Base-by-base conservation (phyloP, 2,329 filamentous ascomycete species). In the Colletotrichum shisoi region DNA sequence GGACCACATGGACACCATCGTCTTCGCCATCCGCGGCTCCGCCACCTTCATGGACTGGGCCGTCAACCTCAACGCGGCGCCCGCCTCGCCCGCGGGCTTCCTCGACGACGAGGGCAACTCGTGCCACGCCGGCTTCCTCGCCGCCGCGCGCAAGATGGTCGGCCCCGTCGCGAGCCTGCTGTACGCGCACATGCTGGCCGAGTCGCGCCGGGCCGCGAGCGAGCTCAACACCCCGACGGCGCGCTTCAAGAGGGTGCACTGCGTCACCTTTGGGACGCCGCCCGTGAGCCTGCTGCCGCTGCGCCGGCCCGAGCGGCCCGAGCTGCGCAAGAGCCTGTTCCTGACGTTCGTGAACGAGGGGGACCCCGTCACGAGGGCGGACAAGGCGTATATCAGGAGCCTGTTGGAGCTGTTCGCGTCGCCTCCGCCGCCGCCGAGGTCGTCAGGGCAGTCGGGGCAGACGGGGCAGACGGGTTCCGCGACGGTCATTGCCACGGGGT, bases 21-120 rank as follows among this genome's bases (percentile, higher is more conserved):
- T 96, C 12, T 91, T 96, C 73, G 92, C 93, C 15, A 91, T 96
- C 69, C 87, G 93, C 21, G 93, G 93, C 21, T 93, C 89, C 0
- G 87, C 92, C 27, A 91, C 87, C 7, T 91, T 95, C 71, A 88
- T 91, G 80, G 93, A 96, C 78, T 96, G 93, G 93, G 86, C 90
- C 1, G 91, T 95, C 52, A 96, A 96, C 75, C 84, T 95, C 61
- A 87, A 91, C 57, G 86, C 86, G 1, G 87, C 85, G 0, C 92
- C 92, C 0, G 82, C 85, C 0, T 82, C 87, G 1, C 91, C 93
- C 0, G 75, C 74, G 0, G 86, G 85, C 1, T 95, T 96, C 74
- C 82, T 96, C 31, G 92, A 96, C 73, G 92, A 96, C 71, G 76
- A 83, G 0, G 87, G 86, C 17, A 96, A 96, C 73, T 82, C 89